Evolutionary conservation across 306 rosid species (phyloP).

Genomic region (Oemleria cerasiformis): DNA sequence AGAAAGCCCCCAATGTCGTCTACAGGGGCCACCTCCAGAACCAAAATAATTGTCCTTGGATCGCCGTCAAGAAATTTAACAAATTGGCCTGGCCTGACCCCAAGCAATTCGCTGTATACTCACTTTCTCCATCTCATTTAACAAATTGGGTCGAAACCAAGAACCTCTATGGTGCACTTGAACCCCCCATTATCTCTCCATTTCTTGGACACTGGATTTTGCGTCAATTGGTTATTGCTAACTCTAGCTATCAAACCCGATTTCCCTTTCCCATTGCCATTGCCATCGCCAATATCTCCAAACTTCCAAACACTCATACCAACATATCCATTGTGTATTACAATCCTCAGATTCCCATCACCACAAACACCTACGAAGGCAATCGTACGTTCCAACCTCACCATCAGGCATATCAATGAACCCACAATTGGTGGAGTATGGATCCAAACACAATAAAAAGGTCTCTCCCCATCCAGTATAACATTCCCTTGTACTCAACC

Average conservation of each 20-base stretch:
- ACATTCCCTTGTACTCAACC: not conserved
- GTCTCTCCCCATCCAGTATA: not conserved
- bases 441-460: not conserved
- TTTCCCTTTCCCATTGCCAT: not conserved
- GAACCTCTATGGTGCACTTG: not conserved
- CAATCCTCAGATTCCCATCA: not conserved
- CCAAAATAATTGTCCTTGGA: slow-evolving; percentile 49
- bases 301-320: not conserved
- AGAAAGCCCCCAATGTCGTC: slow-evolving; percentile 76
- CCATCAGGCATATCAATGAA: not conserved
- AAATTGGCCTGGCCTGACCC: slow-evolving; percentile 80
- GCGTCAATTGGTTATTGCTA: too few species aligned
- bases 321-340: not conserved
- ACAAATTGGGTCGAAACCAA: not conserved
- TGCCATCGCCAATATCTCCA: not conserved
- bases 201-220: not conserved
- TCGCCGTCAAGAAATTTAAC: slow-evolving; percentile 74
- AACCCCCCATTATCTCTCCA: not conserved
- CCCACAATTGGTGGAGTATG: not conserved
- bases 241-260: not conserved
- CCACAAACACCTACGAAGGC: not conserved
- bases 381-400: not conserved
- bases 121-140: not conserved
- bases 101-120: slow-evolving; percentile 65
- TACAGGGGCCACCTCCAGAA: slow-evolving; percentile 68